These are phyloP conservation scores for Phyllostachys edulis DNA, from an alignment of 176 grass and related monocot genomes.

Conservation along the genomic window DNA sequence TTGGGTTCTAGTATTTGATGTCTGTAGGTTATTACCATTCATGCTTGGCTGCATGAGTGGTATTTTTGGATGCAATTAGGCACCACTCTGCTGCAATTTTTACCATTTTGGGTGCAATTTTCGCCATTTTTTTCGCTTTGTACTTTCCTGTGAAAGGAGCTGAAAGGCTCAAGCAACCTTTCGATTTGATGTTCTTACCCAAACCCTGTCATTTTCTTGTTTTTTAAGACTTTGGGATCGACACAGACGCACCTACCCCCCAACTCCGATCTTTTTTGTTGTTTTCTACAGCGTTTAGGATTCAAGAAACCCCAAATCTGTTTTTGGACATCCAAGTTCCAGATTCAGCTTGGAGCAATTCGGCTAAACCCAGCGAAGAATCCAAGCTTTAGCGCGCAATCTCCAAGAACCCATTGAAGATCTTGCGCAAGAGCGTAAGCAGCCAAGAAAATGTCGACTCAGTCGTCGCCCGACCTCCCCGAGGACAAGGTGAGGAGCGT, in stretches of 20 bases:
- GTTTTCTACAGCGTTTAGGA: conserved; percentile 9
- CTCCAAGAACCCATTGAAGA: conserved; percentile 3
- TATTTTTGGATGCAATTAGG: not conserved
- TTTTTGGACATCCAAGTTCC: not conserved
- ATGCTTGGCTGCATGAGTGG: not conserved
- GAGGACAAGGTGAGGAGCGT: conserved; percentile 35
- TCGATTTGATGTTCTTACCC: conserved; percentile 17
- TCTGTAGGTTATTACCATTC: not conserved
- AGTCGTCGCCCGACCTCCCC: not conserved
- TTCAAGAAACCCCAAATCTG: conserved; percentile 37
- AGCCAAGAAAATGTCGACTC: conserved; percentile 37
- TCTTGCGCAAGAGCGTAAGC: conserved; percentile 12
- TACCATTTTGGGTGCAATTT: not conserved
- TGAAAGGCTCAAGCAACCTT: not conserved
- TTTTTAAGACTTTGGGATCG: not conserved
- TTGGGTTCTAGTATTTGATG: not conserved
- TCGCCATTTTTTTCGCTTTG: not conserved
- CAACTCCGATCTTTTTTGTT: conserved; percentile 7
- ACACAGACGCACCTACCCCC: conserved; percentile 17
- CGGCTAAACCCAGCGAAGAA: not conserved
- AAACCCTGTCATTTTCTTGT: not conserved
- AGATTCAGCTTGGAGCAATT: conserved; percentile 32
- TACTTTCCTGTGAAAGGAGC: not conserved
- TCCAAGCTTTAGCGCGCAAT: conserved; percentile 14
- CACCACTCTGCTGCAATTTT: not conserved